Conservation (phyloP, 2,329 filamentous ascomycete genomes). For the Parascedosporium putredinis region DNA sequence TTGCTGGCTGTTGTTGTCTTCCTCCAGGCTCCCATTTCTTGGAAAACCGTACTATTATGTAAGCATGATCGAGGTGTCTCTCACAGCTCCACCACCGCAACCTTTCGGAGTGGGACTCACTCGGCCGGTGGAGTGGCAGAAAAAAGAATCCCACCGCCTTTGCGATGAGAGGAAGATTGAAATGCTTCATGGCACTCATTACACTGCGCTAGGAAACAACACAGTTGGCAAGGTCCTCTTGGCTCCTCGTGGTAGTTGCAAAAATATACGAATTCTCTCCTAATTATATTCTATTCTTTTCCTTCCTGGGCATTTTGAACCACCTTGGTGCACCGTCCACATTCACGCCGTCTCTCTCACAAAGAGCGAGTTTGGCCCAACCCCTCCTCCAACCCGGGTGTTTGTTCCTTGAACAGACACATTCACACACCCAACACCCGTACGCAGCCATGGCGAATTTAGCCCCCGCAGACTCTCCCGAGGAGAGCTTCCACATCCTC, state of each 20-base stretch:
- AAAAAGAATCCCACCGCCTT: neutral
- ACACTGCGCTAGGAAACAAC: no score
- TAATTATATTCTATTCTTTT: neutral
- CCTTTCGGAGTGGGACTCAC: no score
- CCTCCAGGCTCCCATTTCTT: no score
- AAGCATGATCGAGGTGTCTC: neutral
- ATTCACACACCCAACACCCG: neutral
- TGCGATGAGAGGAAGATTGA: neutral
- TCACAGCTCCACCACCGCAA: no score
- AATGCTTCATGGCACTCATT: no score
- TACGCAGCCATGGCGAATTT: constrained; percentile 8
- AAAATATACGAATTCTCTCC: neutral
- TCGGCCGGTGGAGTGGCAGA: no score
- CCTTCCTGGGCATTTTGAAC: neutral
- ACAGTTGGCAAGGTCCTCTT: no score
- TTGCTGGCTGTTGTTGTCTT: neutral
- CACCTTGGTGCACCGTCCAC: no score
- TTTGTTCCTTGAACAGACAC: neutral
- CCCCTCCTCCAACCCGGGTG: no score
- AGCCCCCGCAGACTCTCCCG: constrained; percentile 2
- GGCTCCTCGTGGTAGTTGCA: neutral
- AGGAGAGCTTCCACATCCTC: constrained; percentile 58
- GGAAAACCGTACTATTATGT: neutral
- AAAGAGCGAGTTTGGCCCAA: no score
- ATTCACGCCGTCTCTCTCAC: no score